Evolutionary conservation across 1,284 basidiomycete species (phyloP), one percentile per base, ranked within the genome.

Genomic region (Irpex sp.): DNA sequence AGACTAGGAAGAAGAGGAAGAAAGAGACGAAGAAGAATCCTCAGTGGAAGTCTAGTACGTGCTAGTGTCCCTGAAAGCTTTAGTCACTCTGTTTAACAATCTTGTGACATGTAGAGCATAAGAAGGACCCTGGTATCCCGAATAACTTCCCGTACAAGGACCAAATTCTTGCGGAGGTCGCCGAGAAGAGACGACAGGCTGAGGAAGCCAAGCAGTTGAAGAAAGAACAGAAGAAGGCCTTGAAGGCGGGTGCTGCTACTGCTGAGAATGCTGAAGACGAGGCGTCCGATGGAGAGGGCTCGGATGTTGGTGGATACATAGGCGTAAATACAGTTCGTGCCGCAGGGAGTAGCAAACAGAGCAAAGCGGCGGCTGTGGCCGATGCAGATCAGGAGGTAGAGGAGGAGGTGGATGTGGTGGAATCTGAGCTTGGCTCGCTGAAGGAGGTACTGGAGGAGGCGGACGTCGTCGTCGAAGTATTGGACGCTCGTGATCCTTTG

Each of bases 101-200:
- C 31, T 31, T 31, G 5, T 31, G 31, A 31, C 31, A 31, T 31
- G 49, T 58, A 83, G 84, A 92, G 81, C 88, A 83, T 74, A 87
- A 81, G 76, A 94, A 89, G 75, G 97, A 99, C 74, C 94, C 92
- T 31, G 97, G 97, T 56, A 97, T 99, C 65, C 97, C 97, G n/a
- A 97, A 93, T 78, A 90, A 88, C 66, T 97, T 96, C 79, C 97
- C 96, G 3, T 97, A 92, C 85, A 99, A 98, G 81, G 97, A 98
- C 74, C 90, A 97, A 77, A 90, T 99, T 63, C 82, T 99, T 50
- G 94, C 94, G 13, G 97, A 99, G 73, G 84, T 95, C 50, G 89
- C 88, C 53, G 91, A 92, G 68, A 84, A 93, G 73, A 86, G 93
- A 66, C 82, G 90, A 70, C 75, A 83, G 89, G 84, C 81, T 39